Conservation (phyloP, 306 rosid genomes). For the Betula pendula region DNA sequence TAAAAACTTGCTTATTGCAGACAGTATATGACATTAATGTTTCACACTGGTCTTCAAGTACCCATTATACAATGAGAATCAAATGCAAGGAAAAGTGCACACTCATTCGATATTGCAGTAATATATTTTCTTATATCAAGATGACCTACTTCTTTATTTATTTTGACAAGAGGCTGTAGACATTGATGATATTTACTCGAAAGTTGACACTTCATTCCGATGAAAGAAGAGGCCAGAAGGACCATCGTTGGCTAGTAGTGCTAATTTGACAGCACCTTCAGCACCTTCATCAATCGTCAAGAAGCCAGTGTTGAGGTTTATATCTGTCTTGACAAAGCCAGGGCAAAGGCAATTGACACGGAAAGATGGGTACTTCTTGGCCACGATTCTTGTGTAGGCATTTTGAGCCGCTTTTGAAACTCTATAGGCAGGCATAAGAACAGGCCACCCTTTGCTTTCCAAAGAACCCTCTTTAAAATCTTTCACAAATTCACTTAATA, state of each 20-base stretch:
- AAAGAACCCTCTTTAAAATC: background rate
- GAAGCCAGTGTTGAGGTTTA: background rate
- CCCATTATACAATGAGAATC: no score
- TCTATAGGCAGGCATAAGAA: background rate
- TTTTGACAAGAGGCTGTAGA: background rate
- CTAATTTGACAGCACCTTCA: background rate
- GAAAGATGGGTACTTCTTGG: conserved; percentile 11
- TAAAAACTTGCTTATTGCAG: background rate
- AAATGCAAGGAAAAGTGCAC: background rate
- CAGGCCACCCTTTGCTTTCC: background rate
- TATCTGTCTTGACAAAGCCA: conserved; percentile 16
- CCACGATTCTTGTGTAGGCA: conserved; percentile 26
- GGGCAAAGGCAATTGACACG: conserved; percentile 15
- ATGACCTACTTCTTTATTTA: no score
- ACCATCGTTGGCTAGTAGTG: background rate
- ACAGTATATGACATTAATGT: background rate
- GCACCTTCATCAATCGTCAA: conserved; percentile 7
- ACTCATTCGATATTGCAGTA: background rate
- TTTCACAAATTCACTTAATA: background rate
- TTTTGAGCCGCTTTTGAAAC: background rate
- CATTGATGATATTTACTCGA: background rate
- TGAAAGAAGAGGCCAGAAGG: conserved; percentile 9
- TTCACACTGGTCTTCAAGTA: no score
- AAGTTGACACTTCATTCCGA: background rate
- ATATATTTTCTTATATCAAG: no score